Conservation (phyloP, 495 filamentous ascomycete genomes). For the Hypoxylon trugodes region DNA sequence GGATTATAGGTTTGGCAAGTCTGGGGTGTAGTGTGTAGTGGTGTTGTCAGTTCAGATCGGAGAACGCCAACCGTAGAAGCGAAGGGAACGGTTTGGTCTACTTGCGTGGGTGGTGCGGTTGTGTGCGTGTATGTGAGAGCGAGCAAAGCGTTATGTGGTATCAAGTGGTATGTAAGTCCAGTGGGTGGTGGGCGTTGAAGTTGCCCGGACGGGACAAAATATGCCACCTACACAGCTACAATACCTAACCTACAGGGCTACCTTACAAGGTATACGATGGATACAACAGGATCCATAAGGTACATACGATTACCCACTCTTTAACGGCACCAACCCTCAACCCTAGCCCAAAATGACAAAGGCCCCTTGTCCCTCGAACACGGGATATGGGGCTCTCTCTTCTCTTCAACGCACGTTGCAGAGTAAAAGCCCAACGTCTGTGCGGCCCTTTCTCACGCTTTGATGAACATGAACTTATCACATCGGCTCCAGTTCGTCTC, state of each 20-base stretch:
- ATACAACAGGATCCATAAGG: not conserved
- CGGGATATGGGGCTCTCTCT: constrained; percentile 42
- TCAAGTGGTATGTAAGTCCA: constrained; percentile 8
- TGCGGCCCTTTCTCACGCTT: constrained; percentile 38
- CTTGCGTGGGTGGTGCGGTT: not conserved
- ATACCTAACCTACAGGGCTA: not conserved
- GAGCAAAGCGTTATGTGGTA: constrained; percentile 5
- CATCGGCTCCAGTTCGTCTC: constrained; percentile 33
- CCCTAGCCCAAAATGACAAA: constrained; percentile 10
- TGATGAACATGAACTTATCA: constrained; percentile 35
- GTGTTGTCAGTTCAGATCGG: constrained; percentile 39
- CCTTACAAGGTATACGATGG: not conserved
- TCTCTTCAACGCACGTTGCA: constrained; percentile 37
- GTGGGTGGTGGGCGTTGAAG: too few species aligned
- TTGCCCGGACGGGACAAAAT: too few species aligned
- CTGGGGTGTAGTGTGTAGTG: constrained; percentile 10
- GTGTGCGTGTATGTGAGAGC: not conserved
- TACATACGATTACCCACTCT: constrained; percentile 4
- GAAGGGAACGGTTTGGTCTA: constrained; percentile 23
- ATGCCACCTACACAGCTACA: too few species aligned
- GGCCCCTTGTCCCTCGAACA: constrained; percentile 34
- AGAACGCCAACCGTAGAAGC: constrained; percentile 40
- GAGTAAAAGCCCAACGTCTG: constrained; percentile 40
- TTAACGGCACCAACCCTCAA: not conserved
- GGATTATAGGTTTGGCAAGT: not conserved